Conservation (phyloP, 345 rosid genomes). For the Lumnitzera littorea region DNA sequence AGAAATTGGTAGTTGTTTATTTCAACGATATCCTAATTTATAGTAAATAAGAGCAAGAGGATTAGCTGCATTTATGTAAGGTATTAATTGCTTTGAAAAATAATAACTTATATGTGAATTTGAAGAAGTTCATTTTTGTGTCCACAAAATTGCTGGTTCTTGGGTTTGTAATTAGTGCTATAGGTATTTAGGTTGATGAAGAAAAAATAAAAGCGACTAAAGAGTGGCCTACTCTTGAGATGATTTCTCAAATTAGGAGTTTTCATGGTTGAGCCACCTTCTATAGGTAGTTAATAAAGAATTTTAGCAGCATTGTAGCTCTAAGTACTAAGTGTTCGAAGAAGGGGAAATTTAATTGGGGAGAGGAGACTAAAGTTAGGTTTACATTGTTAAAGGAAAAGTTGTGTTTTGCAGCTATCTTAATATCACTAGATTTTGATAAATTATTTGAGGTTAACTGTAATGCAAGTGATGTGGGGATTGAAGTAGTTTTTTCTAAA, state of each 20-base stretch:
- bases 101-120: too few species aligned
- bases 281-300: not conserved
- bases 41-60: too few species aligned
- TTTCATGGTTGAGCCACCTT: constrained; percentile 5
- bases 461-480: not conserved
- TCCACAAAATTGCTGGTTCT: not conserved
- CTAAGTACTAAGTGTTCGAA: not conserved
- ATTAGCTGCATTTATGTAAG: too few species aligned
- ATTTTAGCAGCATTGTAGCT: not conserved
- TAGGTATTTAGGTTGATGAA: constrained; percentile 3
- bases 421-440: not conserved
- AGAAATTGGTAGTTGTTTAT: too few species aligned
- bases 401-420: too few species aligned
- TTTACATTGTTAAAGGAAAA: not conserved
- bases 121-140: too few species aligned
- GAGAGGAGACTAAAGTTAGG: not conserved
- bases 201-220: not conserved
- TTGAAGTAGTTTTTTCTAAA: not conserved
- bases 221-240: not conserved
- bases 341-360: not conserved
- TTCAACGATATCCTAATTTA: too few species aligned
- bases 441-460: not conserved
- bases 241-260: not conserved
- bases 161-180: too few species aligned
- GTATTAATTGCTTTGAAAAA: too few species aligned